Conservation (phyloP, 768 basidiomycete species). For the Mycena venus region DNA sequence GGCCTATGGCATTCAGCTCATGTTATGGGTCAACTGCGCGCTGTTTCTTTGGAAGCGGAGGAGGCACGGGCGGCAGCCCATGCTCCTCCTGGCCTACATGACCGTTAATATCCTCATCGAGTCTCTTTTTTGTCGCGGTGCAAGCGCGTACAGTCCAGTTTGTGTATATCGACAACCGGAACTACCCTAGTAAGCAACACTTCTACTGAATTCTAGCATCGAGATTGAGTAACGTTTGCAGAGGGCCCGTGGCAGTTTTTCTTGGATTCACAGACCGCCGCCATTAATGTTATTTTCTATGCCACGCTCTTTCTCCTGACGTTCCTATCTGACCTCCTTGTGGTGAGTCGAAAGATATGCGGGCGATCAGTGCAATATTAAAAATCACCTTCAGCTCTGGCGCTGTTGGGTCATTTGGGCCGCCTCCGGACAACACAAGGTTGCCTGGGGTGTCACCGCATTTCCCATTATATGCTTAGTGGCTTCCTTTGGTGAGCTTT, state of each 20-base stretch:
- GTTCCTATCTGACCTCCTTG: slow-evolving; percentile 57
- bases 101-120: slow-evolving; percentile 52
- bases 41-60: slow-evolving; percentile 53
- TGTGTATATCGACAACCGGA: slow-evolving; percentile 57
- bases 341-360: slow-evolving; percentile 44
- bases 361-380: neutral
- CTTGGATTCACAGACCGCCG: slow-evolving; percentile 53
- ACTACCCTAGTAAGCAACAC: slow-evolving; percentile 46
- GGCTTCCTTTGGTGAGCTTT: slow-evolving; percentile 55
- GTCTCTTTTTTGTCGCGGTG: slow-evolving; percentile 52
- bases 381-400: slow-evolving; percentile 51
- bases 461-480: slow-evolving; percentile 55
- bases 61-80: slow-evolving; percentile 41
- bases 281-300: slow-evolving; percentile 58
- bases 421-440: slow-evolving; percentile 42
- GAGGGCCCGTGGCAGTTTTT: slow-evolving; percentile 61
- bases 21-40: slow-evolving; percentile 52
- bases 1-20: slow-evolving; percentile 58
- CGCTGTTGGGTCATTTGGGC: slow-evolving; percentile 64
- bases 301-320: slow-evolving; percentile 58
- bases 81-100: slow-evolving; percentile 54
- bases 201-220: neutral
- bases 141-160: slow-evolving; percentile 56
- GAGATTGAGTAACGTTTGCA: neutral
- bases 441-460: slow-evolving; percentile 47